Evolutionary conservation across 495 filamentous ascomycete genomes (phyloP).

Genomic region (Penicillium lividum): DNA sequence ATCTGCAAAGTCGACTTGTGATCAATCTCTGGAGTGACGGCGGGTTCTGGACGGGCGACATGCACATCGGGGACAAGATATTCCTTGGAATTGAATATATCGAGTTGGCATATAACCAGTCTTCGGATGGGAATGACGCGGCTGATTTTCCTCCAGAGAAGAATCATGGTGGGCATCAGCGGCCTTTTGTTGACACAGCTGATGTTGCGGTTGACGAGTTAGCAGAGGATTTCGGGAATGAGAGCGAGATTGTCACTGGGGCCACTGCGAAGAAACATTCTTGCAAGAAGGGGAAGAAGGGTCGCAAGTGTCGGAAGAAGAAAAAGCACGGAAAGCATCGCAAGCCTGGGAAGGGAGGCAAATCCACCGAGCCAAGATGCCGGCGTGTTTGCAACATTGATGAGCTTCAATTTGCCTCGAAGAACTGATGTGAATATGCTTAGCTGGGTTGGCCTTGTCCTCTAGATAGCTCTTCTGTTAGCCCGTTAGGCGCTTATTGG

Average conservation of each 20-base stretch:
- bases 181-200: constrained; percentile 1
- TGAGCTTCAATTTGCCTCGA: constrained; percentile 14
- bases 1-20: constrained; percentile 58
- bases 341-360: constrained; percentile 6
- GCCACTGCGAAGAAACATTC: constrained; percentile 15
- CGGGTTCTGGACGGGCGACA: constrained; percentile 71
- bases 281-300: constrained; percentile 20
- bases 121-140: constrained; percentile 15
- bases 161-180: constrained; percentile 20
- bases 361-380: constrained; percentile 6
- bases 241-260: constrained; percentile 13
- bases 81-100: constrained; percentile 74
- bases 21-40: constrained; percentile 80
- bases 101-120: constrained; percentile 67
- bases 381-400: constrained; percentile 23
- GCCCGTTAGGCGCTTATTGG: neutral
- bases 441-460: neutral
- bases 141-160: constrained; percentile 10
- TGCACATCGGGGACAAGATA: constrained; percentile 59
- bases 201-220: neutral
- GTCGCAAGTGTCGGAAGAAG: constrained; percentile 19
- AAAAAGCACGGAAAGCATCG: constrained; percentile 6
- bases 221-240: constrained; percentile 7
- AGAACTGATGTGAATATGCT: constrained; percentile 2
- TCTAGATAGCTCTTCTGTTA: constrained; percentile 8